Evolutionary conservation across 306 rosid genomes (phyloP).

Genomic region (Ammopiptanthus mongolicus): DNA sequence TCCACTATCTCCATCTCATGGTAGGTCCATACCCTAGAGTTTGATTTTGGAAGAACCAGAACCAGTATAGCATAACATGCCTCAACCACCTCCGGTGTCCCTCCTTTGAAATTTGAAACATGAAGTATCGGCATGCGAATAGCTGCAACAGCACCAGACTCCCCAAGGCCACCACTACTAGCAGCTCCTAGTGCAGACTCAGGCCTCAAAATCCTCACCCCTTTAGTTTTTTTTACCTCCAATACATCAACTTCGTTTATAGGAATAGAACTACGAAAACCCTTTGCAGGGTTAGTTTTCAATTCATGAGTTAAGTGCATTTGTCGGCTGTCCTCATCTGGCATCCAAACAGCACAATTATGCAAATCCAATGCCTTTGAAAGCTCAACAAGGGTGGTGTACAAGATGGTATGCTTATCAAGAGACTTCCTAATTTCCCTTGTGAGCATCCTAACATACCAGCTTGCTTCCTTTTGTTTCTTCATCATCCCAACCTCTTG

Average conservation of each 20-base stretch:
- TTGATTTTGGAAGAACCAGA: constrained; percentile 56
- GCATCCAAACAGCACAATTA: constrained; percentile 91
- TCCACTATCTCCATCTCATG: constrained; percentile 70
- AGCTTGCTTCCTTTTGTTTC: constrained; percentile 70
- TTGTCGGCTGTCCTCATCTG: constrained; percentile 40
- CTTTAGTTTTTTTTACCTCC: constrained; percentile 44
- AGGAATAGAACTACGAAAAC: constrained; percentile 43
- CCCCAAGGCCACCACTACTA: constrained; percentile 44
- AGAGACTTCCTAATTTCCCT: constrained; percentile 69
- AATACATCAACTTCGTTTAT: constrained; percentile 49
- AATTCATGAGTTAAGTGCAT: constrained; percentile 70
- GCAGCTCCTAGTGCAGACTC: constrained; percentile 63
- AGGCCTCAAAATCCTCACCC: constrained; percentile 60
- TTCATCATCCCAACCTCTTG: constrained; percentile 83
- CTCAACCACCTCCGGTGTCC: constrained; percentile 66
- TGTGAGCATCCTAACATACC: constrained; percentile 82
- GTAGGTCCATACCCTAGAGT: constrained; percentile 46
- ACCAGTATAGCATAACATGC: constrained; percentile 66
- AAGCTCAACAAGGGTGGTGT: constrained; percentile 79
- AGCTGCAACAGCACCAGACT: constrained; percentile 60
- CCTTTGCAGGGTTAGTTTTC: constrained; percentile 30
- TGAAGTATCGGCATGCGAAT: constrained; percentile 79
- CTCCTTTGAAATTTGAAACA: constrained; percentile 77
- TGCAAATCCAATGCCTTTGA: constrained; percentile 64
- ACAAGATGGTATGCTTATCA: constrained; percentile 70